phyloP scores from a whole-genome alignment of 2,329 filamentous ascomycete genomes.

The Ascochyta viciae-villosae region DNA sequence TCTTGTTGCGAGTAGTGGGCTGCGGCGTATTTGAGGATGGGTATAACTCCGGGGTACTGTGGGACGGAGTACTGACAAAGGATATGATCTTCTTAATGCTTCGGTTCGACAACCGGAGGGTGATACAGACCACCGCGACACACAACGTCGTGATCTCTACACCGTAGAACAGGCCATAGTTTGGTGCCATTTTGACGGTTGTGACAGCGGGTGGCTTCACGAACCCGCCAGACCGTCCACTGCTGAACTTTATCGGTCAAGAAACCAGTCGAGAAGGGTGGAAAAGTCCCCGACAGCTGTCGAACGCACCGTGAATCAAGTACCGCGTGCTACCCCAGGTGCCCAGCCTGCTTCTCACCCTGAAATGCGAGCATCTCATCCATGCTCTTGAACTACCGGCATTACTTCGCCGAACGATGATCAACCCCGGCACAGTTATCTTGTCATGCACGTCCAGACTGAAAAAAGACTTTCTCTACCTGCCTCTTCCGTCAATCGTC shows the following conservation, averaged over 20 bases:
- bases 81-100: slow-evolving; percentile 12
- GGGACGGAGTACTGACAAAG: slow-evolving; percentile 6
- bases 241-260: neutral
- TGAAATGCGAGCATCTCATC: neutral
- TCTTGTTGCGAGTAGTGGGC: neutral
- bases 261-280: slow-evolving; percentile 1
- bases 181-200: slow-evolving; percentile 13
- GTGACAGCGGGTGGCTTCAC: slow-evolving; percentile 2
- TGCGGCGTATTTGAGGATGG: neutral
- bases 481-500: neutral
- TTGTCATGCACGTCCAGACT: slow-evolving; percentile 3
- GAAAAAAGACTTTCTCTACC: neutral
- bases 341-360: neutral
- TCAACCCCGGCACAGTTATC: neutral
- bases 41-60: neutral
- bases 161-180: slow-evolving; percentile 15
- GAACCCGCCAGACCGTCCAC: slow-evolving; percentile 7
- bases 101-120: slow-evolving; percentile 12
- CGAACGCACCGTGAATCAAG: slow-evolving; percentile 4
- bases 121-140: slow-evolving; percentile 15
- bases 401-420: slow-evolving; percentile 7
- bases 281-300: neutral
- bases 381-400: slow-evolving; percentile 5
- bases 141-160: slow-evolving; percentile 16
- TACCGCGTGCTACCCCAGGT: neutral